Base-by-base conservation (phyloP, 192 early-diverging fungal species). In the Phycomyces blakesleeanus region DNA sequence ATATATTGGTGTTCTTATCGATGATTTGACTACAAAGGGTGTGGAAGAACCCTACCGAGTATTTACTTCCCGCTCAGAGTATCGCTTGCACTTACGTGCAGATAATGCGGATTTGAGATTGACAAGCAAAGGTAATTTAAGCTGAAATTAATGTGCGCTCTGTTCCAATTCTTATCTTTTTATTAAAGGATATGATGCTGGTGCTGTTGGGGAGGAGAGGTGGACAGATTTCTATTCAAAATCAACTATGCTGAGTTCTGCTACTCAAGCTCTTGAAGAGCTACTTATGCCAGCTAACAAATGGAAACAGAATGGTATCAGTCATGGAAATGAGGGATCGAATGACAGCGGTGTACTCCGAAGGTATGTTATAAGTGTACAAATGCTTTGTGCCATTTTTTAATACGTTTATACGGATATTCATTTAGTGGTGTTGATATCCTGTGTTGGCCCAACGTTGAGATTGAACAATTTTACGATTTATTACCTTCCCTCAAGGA, bases 31-130 rank as follows among this genome's bases (percentile, higher is more conserved):
- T 51, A 91, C 86, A 9, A 89, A 88, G 38, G 91, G 91, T 5
- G 89, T 93, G 11, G 81, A 88, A 16, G 91, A 93, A 68, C 91
- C 91, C 1, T 93, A 93, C 63, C 76, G 91, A 18, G 84, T 93
- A 4, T 93, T 93, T 63, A 91, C 91, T 10, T 79, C 91, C n/a
- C 75, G 91, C 14, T 90, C 91, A 18, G 91, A 93, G 56, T 93
- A 90, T 74, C 80, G 91, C n/a, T 63, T 93, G 16, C 77, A 81
- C 2, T 72, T 89, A 20, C 79, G 91, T 15, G 86, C 89, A 1
- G 89, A 93, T 66, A 93, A 93, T 66, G 91, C 91, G 12, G 91
- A 93, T 66, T 22, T 83, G 53, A 76, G 91, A 41, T 71, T 93
- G 55, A 93, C 89, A 0, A 78, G 78, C 49, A 88, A 85, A 61